phyloP scores from a whole-genome alignment of 768 basidiomycete genomes.

The Symmetrospora coprosmae region DNA sequence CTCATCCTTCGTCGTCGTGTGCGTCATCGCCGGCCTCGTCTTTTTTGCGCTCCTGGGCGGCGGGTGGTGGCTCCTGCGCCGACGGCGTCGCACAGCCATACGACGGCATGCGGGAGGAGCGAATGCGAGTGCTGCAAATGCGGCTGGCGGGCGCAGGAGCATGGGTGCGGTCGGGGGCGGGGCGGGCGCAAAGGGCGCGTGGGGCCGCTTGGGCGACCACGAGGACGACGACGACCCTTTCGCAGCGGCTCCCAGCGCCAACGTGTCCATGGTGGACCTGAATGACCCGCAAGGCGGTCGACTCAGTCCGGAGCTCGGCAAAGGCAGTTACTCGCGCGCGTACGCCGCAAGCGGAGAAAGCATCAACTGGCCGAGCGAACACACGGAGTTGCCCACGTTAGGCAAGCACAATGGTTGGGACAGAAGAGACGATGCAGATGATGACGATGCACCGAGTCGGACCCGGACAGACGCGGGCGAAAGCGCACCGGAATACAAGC shows the following conservation, averaged over 20 bases:
- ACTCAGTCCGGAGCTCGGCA: not conserved
- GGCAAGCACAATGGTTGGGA: too few species aligned
- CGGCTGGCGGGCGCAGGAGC: not conserved
- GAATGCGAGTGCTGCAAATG: too few species aligned
- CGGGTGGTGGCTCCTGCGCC: conserved; percentile 1
- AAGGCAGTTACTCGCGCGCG: not conserved
- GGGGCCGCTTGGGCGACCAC: not conserved
- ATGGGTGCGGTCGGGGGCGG: not conserved
- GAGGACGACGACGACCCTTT: conserved; percentile 4
- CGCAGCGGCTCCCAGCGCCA: not conserved
- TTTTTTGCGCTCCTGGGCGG: not conserved
- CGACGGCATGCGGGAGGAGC: too few species aligned
- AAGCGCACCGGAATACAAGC: too few species aligned
- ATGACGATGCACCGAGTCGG: too few species aligned
- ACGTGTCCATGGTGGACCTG: conserved; percentile 5
- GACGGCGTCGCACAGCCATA: not conserved
- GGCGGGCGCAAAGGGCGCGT: not conserved
- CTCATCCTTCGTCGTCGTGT: conserved; percentile 1
- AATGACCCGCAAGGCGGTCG: not conserved
- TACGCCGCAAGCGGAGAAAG: conserved; percentile 14
- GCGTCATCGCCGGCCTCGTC: conserved; percentile 16
- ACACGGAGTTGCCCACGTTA: too few species aligned
- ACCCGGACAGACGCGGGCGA: too few species aligned
- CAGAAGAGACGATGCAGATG: too few species aligned
- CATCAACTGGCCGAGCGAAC: not conserved